These are phyloP conservation scores for Nicotiana sylvestris DNA, from an alignment of 257 asterid species.

Conservation along the genomic window DNA sequence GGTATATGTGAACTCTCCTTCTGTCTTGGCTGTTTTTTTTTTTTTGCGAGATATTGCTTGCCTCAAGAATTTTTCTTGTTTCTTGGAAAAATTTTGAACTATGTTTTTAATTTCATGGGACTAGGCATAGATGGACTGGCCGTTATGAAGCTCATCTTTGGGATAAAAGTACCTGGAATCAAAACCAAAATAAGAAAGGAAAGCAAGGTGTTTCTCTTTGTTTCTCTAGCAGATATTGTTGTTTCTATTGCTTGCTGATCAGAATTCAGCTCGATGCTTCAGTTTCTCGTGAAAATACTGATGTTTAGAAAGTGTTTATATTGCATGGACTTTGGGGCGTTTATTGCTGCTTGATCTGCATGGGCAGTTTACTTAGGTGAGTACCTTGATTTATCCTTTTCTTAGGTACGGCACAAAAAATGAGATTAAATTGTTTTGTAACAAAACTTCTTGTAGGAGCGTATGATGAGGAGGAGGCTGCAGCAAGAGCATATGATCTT, in stretches of 20 bases:
- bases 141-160: conserved; percentile 99
- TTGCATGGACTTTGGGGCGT: conserved; percentile 32
- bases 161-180: conserved; percentile 99
- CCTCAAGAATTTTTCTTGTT: neutral
- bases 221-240: neutral
- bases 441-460: conserved; percentile 56
- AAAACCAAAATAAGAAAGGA: conserved; percentile 95
- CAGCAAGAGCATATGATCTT: conserved; percentile 98
- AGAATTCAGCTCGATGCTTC: conserved; percentile 10
- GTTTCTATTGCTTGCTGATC: conserved; percentile 7
- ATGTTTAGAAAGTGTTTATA: conserved; percentile 24
- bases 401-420: conserved; percentile 8
- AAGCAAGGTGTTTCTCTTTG: conserved; percentile 66
- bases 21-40: neutral
- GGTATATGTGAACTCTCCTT: neutral
- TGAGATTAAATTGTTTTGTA: conserved; percentile 1
- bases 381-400: conserved; percentile 28
- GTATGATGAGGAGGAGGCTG: conserved; percentile 98
- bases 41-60: neutral
- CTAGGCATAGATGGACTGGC: conserved; percentile 99
- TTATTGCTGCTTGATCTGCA: conserved; percentile 27
- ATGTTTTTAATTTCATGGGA: conserved; percentile 25
- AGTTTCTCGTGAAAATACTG: conserved; percentile 26
- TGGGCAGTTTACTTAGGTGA: conserved; percentile 92
- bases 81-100: conserved; percentile 12